Evolutionary conservation across 1,284 basidiomycete genomes (phyloP).

Genomic region (Moniliella sp.): DNA sequence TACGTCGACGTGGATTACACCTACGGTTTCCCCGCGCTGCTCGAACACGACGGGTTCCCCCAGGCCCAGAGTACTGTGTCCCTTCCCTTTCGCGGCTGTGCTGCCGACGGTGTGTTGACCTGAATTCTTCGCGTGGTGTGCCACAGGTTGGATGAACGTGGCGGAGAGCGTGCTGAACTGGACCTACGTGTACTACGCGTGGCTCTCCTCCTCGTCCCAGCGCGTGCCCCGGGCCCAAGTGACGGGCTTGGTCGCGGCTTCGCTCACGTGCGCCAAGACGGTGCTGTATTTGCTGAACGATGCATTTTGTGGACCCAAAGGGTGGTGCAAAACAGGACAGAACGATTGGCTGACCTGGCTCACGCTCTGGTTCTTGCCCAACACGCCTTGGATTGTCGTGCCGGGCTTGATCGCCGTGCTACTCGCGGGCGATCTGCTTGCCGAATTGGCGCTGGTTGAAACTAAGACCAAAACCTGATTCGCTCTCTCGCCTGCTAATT

Average conservation of each 20-base stretch:
- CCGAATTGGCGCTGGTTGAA: too few relatives aligned
- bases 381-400: constrained; percentile 54
- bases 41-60: constrained; percentile 55
- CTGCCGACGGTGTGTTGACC: too few relatives aligned
- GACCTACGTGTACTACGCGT: constrained; percentile 51
- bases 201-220: constrained; percentile 36
- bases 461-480: too few relatives aligned
- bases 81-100: too few relatives aligned
- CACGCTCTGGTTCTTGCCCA: constrained; percentile 52
- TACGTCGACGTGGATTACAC: constrained; percentile 55
- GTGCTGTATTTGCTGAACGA: constrained; percentile 42
- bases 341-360: constrained; percentile 42
- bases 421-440: constrained; percentile 7
- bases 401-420: constrained; percentile 43
- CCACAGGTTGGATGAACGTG: constrained; percentile 56
- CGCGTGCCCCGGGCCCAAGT: constrained; percentile 44
- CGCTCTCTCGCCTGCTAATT: too few relatives aligned
- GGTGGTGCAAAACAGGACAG: constrained; percentile 50
- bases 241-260: constrained; percentile 49
- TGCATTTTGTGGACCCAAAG: constrained; percentile 26
- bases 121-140: too few relatives aligned
- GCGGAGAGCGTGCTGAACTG: constrained; percentile 54
- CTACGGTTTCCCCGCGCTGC: constrained; percentile 49
- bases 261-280: constrained; percentile 66
- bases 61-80: constrained; percentile 64